phyloP scores from a whole-genome alignment of 2,329 filamentous ascomycete genomes.

The Aphanoascus verrucosus region DNA sequence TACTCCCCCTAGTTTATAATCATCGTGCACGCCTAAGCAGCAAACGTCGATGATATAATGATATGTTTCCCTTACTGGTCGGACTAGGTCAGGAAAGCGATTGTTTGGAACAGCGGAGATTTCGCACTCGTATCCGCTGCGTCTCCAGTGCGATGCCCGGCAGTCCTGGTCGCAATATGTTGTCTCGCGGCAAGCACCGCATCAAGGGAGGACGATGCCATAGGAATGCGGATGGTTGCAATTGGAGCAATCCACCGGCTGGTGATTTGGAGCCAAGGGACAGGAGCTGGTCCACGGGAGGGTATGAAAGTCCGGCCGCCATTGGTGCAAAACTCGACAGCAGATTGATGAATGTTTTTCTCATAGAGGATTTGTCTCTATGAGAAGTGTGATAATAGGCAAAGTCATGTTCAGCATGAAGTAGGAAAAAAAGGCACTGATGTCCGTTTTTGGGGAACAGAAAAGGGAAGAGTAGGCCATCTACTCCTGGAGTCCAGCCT shows the following conservation, averaged over 20 bases:
- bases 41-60: conserved; percentile 41
- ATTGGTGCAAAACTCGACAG: background rate
- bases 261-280: background rate
- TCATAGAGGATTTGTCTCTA: too few relatives aligned
- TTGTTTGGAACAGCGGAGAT: conserved; percentile 11
- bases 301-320: background rate
- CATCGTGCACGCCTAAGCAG: conserved; percentile 38
- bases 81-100: background rate
- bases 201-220: conserved; percentile 21
- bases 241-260: background rate
- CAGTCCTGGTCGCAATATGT: conserved; percentile 45
- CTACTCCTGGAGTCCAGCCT: too few relatives aligned
- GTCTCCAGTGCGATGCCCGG: conserved; percentile 43
- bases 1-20: conserved; percentile 17
- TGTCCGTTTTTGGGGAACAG: too few relatives aligned
- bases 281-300: background rate
- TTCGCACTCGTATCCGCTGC: conserved; percentile 5
- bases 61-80: conserved; percentile 30
- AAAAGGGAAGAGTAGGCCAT: too few relatives aligned
- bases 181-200: conserved; percentile 39
- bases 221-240: background rate
- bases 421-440: too few relatives aligned
- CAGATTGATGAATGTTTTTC: too few relatives aligned
- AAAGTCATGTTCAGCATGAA: too few relatives aligned
- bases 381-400: too few relatives aligned